Percentiles rank a stretch among this genome's conserved stretches.
Conservation (phyloP, 352 stramenopile species). For the Phytopythium delawarense region DNA sequence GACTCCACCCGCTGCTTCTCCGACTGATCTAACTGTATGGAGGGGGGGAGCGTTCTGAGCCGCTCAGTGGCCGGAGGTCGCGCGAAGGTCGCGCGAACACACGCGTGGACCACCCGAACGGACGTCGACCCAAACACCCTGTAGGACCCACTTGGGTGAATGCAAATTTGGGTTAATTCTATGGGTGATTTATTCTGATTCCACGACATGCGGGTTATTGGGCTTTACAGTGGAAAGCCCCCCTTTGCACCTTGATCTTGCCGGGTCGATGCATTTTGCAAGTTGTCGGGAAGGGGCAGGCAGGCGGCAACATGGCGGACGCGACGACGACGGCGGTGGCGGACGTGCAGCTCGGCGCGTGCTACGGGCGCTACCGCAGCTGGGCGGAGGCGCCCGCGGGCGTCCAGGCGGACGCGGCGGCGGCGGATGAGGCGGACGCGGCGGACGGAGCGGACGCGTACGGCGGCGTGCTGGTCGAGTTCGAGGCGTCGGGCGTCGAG, state of each 20-base stretch:
- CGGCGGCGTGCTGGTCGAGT: conserved; percentile 51
- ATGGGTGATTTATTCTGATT: no score
- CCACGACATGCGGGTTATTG: no score
- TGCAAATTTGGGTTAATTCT: no score
- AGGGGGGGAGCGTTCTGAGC: not conserved
- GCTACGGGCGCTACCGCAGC: conserved; percentile 52
- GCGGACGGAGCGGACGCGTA: conserved; percentile 8
- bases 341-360: conserved; percentile 42
- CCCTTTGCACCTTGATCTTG: no score
- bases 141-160: no score
- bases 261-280: not conserved
- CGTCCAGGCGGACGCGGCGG: no score
- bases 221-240: no score
- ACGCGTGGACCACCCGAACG: not conserved
- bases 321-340: not conserved
- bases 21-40: not conserved
- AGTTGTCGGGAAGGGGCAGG: not conserved
- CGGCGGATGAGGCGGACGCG: not conserved
- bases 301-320: not conserved
- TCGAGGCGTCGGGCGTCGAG: conserved; percentile 58
- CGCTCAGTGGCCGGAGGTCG: not conserved
- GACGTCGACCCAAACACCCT: no score
- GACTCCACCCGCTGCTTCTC: not conserved
- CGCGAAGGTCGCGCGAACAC: conserved; percentile 6
- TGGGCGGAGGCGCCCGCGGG: conserved; percentile 19